Evolutionary conservation across 164 flowering plant genomes (phyloP), one percentile per base, ranked within the genome.

Genomic region (Umbellularia californica): DNA sequence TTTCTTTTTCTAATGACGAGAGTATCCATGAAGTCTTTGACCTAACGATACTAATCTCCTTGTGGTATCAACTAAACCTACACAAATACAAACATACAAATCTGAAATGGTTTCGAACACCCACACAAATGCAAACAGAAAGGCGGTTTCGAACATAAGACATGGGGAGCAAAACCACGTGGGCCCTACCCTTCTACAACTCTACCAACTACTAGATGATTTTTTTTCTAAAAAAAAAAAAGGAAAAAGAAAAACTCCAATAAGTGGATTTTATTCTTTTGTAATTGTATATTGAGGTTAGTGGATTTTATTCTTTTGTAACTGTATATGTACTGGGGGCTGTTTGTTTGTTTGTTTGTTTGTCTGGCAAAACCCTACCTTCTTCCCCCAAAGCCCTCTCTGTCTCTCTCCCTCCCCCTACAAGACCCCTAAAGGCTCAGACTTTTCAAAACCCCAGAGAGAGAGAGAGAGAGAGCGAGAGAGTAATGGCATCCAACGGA

Each of bases 401-500:
- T 52, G 6, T 17, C 58, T 11, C 14, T 15, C 58, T 51, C 58
- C 17, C 19, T 52, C 4, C 19, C 58, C 17, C 6, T 17, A 3
- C 58, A 13, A 17, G 0, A 17, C 19, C 58, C 14, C 58, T 2
- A 17, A 13, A 52, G 15, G 58, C 20, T 14, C 58, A 13, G 14
- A 14, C 19, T 17, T 52, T 17, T 14, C 58, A 52, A 52, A 52
- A 14, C 2, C 19, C 27, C n/a, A 22, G 5, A 24, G 17, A 24
- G 25, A 51, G 33, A 30, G 33, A 30, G 33, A 30, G 33, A 30
- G 33, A 30, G 33, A 30, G 33, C 3, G 35, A 30, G 35, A 30
- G 35, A 30, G 33, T 30, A 51, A 88, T 87, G 90, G 84, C 77
- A 55, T 79, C 83, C 68, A 76, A 79, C 58, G 85, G 83, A 25